Evolutionary conservation across 2,329 filamentous ascomycete species (phyloP).

Genomic region (Fusarium anthophilum): DNA sequence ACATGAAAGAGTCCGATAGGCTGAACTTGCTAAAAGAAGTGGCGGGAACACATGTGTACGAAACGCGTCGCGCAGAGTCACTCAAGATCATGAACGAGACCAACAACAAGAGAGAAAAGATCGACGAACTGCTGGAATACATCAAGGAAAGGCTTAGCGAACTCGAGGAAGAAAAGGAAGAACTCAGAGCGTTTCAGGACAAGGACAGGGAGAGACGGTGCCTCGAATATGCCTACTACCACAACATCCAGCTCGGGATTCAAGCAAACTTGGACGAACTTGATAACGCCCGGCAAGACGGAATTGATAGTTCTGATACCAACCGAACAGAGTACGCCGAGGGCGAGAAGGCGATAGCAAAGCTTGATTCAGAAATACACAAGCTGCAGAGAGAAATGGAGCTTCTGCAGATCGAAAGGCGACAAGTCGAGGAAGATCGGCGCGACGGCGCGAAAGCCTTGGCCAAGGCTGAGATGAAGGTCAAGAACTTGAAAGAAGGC

Average conservation of each 20-base stretch:
- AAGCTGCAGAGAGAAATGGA: conserved; percentile 85
- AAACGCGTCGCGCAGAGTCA: conserved; percentile 88
- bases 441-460: conserved; percentile 81
- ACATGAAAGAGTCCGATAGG: conserved; percentile 97
- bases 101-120: conserved; percentile 92
- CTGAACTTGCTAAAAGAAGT: conserved; percentile 94
- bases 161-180: conserved; percentile 96
- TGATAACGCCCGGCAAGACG: conserved; percentile 81
- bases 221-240: conserved; percentile 93
- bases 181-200: conserved; percentile 91
- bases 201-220: conserved; percentile 93
- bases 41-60: conserved; percentile 97
- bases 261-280: conserved; percentile 81
- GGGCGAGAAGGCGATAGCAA: conserved; percentile 80
- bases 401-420: conserved; percentile 83
- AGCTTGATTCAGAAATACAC: conserved; percentile 81
- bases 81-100: conserved; percentile 98
- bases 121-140: conserved; percentile 89
- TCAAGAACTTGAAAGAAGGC: conserved; percentile 84
- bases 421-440: conserved; percentile 89
- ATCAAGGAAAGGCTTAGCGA: conserved; percentile 91
- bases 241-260: conserved; percentile 85
- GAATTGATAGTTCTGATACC: conserved; percentile 84
- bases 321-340: conserved; percentile 80
- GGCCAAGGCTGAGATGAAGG: conserved; percentile 86